These are phyloP conservation scores for Globisporangium emineosum DNA, from an alignment of 352 stramenopile genomes.

Conservation along the genomic window DNA sequence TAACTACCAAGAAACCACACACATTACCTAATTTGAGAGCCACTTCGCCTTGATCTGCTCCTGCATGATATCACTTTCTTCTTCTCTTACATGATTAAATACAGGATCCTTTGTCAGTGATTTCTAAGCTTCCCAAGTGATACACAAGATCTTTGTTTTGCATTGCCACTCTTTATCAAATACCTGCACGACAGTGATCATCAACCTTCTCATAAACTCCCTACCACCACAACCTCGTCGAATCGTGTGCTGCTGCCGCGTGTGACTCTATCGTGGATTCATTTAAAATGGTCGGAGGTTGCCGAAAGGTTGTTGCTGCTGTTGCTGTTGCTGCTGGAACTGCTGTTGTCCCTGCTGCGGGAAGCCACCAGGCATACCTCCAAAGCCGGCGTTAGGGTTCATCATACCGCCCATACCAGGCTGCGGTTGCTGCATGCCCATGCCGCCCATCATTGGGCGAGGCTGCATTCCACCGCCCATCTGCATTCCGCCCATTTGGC, in stretches of 20 bases:
- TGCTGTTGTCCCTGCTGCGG: constrained; percentile 49
- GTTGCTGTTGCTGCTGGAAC: constrained; percentile 48
- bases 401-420: constrained; percentile 53
- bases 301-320: constrained; percentile 59
- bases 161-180: constrained; percentile 7
- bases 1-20: neutral
- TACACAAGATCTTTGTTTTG: constrained; percentile 1
- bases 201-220: neutral
- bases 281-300: constrained; percentile 50
- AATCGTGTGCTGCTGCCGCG: neutral
- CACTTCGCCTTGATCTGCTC: neutral
- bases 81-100: too few species aligned
- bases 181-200: constrained; percentile 6
- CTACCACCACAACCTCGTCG: neutral
- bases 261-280: constrained; percentile 7
- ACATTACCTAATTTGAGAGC: neutral
- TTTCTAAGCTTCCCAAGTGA: neutral
- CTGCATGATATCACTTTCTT: neutral
- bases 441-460: constrained; percentile 35
- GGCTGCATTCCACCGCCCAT: constrained; percentile 30
- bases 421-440: constrained; percentile 39
- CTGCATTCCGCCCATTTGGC: constrained; percentile 28
- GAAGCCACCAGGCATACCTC: constrained; percentile 38
- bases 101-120: neutral
- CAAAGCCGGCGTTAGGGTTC: constrained; percentile 45